Evolutionary conservation across 2,329 filamentous ascomycete species (phyloP).

Genomic region (Xylariaceae sp.): DNA sequence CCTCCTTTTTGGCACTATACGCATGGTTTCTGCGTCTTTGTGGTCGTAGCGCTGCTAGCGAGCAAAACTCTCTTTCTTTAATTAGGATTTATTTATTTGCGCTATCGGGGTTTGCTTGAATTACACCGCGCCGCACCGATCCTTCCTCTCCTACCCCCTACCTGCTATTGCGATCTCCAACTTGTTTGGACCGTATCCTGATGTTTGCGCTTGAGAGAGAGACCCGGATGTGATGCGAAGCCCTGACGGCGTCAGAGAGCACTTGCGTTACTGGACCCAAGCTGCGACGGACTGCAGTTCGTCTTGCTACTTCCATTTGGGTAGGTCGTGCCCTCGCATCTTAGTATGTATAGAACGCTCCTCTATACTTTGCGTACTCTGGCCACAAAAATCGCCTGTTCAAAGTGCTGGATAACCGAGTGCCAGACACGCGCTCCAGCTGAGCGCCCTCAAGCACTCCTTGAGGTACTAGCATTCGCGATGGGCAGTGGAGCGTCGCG

Average conservation of each 20-base stretch:
- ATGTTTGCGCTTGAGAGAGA: background rate
- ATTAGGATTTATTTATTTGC: background rate
- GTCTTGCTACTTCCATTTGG: conserved; percentile 20
- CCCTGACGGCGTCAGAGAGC: conserved; percentile 8
- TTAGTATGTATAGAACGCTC: background rate
- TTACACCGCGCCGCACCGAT: background rate
- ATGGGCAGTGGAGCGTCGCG: conserved; percentile 12
- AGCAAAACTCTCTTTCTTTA: background rate
- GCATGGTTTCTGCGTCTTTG: background rate
- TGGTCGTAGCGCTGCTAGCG: background rate
- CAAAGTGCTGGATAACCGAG: background rate
- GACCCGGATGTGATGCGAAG: conserved; percentile 8
- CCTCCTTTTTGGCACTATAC: background rate
- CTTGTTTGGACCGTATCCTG: background rate
- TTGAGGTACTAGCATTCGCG: conserved; percentile 23
- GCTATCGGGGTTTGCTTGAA: too few species aligned
- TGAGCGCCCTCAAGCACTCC: conserved; percentile 9
- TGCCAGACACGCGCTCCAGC: background rate
- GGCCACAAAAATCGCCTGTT: background rate
- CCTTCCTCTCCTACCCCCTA: background rate
- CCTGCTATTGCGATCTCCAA: background rate
- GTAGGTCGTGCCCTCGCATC: conserved; percentile 24
- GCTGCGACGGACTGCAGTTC: conserved; percentile 9
- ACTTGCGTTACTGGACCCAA: conserved; percentile 18
- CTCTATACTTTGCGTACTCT: background rate